phyloP scores from a whole-genome alignment of 2,329 filamentous ascomycete species.

The Cryphonectria carpinicola region DNA sequence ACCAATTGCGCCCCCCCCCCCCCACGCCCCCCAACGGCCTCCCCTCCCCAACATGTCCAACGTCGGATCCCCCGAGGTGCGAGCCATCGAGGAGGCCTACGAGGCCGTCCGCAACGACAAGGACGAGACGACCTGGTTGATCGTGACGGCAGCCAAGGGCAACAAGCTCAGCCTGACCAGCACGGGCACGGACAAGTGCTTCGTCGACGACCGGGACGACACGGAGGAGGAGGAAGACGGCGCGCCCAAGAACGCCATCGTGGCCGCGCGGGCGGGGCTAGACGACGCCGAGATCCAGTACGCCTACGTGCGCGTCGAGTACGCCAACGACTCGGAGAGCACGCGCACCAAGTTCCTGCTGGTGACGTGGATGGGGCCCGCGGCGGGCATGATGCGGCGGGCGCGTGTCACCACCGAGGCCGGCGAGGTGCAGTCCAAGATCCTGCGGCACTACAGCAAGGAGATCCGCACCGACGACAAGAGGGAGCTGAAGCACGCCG shows the following conservation, averaged over 20 bases:
- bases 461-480: slow-evolving; percentile 65
- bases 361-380: slow-evolving; percentile 69
- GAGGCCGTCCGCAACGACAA: slow-evolving; percentile 70
- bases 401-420: slow-evolving; percentile 70
- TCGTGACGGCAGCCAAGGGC: slow-evolving; percentile 61
- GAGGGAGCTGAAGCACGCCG: slow-evolving; percentile 63
- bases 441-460: slow-evolving; percentile 67
- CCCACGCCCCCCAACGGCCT: too few species aligned
- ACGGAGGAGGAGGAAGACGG: slow-evolving; percentile 69
- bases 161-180: slow-evolving; percentile 59
- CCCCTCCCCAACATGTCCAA: slow-evolving; percentile 52
- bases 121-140: slow-evolving; percentile 67
- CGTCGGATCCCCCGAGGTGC: slow-evolving; percentile 55
- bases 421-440: slow-evolving; percentile 62
- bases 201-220: slow-evolving; percentile 64
- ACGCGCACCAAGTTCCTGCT: slow-evolving; percentile 70
- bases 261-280: slow-evolving; percentile 56
- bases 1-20: neutral
- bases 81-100: slow-evolving; percentile 61
- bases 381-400: slow-evolving; percentile 70
- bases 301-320: slow-evolving; percentile 68
- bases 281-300: slow-evolving; percentile 67
- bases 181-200: slow-evolving; percentile 63
- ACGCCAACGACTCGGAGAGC: slow-evolving; percentile 73
- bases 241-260: slow-evolving; percentile 65